A percentile compares a stretch with the other conserved stretches of the same genome.
These are phyloP conservation scores for Arthrobotrys megalospora DNA, from an alignment of 2,329 filamentous ascomycete genomes.

Conservation along the genomic window DNA sequence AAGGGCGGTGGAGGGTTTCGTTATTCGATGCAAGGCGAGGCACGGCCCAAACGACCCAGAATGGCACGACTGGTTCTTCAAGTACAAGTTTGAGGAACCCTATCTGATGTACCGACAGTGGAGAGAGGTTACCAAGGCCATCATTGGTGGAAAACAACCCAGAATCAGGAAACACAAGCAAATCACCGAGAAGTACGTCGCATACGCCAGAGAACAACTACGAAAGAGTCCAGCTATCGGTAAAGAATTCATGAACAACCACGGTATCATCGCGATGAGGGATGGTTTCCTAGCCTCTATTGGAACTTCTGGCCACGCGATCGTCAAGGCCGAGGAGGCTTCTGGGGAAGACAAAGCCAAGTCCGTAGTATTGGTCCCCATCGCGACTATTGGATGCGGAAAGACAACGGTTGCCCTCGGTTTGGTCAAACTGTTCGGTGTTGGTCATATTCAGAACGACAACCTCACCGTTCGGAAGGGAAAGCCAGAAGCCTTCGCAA, in stretches of 20 bases:
- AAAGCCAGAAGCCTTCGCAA: slow-evolving; percentile 83
- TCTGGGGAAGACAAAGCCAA: slow-evolving; percentile 79
- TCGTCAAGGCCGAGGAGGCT: slow-evolving; percentile 69
- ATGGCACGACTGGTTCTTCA: slow-evolving; percentile 98
- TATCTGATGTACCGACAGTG: slow-evolving; percentile 99
- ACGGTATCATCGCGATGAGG: slow-evolving; percentile 92
- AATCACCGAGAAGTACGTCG: slow-evolving; percentile 92
- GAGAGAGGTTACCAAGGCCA: slow-evolving; percentile 93
- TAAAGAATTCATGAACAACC: slow-evolving; percentile 84
- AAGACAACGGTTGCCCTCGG: slow-evolving; percentile 94
- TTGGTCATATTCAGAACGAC: slow-evolving; percentile 97
- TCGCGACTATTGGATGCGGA: slow-evolving; percentile 94
- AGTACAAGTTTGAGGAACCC: slow-evolving; percentile 99
- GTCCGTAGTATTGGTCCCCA: slow-evolving; percentile 78
- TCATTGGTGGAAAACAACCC: slow-evolving; percentile 82
- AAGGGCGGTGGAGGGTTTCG: slow-evolving; percentile 95
- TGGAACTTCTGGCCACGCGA: slow-evolving; percentile 86
- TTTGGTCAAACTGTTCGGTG: slow-evolving; percentile 84
- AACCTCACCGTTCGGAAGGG: slow-evolving; percentile 85
- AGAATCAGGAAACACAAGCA: slow-evolving; percentile 87
- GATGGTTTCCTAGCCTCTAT: slow-evolving; percentile 88
- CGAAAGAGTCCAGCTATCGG: slow-evolving; percentile 77
- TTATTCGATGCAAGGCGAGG: slow-evolving; percentile 85
- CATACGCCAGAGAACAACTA: slow-evolving; percentile 83
- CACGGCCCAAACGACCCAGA: slow-evolving; percentile 70